phyloP scores from a whole-genome alignment of 257 asterid species.

The Scutellaria minor region DNA sequence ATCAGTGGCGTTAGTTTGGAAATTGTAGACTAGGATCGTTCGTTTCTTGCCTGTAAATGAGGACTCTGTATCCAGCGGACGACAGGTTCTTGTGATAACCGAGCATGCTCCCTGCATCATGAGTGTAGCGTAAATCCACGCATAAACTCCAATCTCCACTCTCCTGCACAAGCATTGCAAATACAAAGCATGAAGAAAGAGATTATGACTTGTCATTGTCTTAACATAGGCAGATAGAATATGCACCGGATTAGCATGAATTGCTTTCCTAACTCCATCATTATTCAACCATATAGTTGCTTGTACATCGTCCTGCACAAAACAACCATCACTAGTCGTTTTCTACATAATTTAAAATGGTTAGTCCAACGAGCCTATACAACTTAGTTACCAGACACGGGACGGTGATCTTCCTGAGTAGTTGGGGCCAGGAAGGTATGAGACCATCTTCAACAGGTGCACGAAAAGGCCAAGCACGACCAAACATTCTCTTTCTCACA shows the following conservation, averaged over 20 bases:
- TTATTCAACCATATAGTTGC: constrained; percentile 61
- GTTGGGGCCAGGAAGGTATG: constrained; percentile 54
- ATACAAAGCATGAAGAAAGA: not conserved
- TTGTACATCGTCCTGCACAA: constrained; percentile 48
- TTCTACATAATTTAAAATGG: no score
- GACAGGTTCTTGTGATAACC: constrained; percentile 56
- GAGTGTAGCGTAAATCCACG: constrained; percentile 26
- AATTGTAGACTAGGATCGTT: not conserved
- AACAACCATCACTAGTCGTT: not conserved
- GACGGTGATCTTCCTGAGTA: constrained; percentile 34
- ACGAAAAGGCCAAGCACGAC: constrained; percentile 71
- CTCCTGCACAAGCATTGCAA: constrained; percentile 38
- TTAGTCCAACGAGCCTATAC: not conserved
- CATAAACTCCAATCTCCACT: constrained; percentile 57
- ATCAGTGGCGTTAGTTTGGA: not conserved
- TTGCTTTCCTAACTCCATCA: constrained; percentile 50
- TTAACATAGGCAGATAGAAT: not conserved
- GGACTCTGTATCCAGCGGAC: constrained; percentile 51
- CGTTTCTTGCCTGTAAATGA: constrained; percentile 55
- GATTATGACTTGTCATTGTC: not conserved
- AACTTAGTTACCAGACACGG: constrained; percentile 50
- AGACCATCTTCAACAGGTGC: constrained; percentile 57
- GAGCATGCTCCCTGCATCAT: constrained; percentile 64
- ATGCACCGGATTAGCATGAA: constrained; percentile 57
- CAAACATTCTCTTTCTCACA: constrained; percentile 61